Evolutionary conservation across 441 rosid species (phyloP).

Genomic region (Populus hybrid): DNA sequence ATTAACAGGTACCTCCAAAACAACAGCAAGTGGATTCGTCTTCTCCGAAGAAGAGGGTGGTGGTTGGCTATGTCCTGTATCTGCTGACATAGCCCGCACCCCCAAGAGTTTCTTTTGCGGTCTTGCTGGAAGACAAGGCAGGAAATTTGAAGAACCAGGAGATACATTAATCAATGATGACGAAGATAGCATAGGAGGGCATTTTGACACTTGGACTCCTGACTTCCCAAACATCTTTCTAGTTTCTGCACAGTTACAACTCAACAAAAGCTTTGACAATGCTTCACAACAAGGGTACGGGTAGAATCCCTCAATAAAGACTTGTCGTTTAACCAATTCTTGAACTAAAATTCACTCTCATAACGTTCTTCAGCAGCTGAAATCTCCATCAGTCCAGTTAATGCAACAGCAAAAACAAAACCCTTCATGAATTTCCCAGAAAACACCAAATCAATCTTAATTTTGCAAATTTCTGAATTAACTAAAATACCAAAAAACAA

Average conservation of each 20-base stretch:
- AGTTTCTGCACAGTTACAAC: not conserved
- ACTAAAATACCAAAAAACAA: not conserved
- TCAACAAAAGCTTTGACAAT: not conserved
- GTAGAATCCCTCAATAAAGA: not conserved
- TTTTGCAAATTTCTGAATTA: not conserved
- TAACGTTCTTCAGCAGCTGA: conserved; percentile 1
- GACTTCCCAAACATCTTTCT: conserved; percentile 57
- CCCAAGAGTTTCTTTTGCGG: conserved; percentile 31
- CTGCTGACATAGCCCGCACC: conserved; percentile 53
- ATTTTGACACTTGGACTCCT: conserved; percentile 44
- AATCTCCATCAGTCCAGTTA: conserved; percentile 19
- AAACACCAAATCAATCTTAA: not conserved
- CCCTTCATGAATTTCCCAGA: not conserved
- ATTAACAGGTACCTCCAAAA: conserved; percentile 60
- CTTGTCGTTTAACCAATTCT: conserved; percentile 8
- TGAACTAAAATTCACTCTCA: not conserved
- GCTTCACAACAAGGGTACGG: not conserved
- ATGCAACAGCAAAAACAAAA: conserved; percentile 1
- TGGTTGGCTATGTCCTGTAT: conserved; percentile 45
- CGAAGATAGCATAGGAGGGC: conserved; percentile 38
- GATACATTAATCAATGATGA: conserved; percentile 39
- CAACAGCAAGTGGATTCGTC: conserved; percentile 59
- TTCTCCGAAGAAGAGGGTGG: conserved; percentile 49
- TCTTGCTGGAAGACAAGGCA: conserved; percentile 57
- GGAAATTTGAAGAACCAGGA: conserved; percentile 35